Conservation (phyloP, 371 early-diverging fungal genomes). For the Mortierella sp. region DNA sequence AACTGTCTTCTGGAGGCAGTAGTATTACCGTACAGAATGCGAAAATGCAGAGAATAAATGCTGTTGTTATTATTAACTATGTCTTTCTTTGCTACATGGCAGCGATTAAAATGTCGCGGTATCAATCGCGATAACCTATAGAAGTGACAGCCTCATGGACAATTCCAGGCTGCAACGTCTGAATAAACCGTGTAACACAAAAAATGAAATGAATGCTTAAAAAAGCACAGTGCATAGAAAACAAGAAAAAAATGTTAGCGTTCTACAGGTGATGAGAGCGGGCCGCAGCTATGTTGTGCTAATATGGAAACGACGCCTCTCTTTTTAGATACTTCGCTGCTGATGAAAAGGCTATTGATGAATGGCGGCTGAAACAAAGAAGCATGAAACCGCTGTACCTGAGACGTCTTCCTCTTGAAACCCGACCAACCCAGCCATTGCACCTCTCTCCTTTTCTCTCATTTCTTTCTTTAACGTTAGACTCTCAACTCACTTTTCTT, state of each 20-base stretch:
- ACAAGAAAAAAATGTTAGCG: no score
- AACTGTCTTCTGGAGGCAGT: conserved; percentile 49
- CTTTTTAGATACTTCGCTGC: no score
- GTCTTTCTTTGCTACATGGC: background rate
- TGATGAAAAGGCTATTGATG: no score
- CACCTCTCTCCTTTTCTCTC: background rate
- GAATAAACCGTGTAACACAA: background rate
- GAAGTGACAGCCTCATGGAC: background rate
- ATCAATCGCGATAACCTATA: background rate
- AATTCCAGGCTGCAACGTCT: background rate
- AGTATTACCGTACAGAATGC: background rate
- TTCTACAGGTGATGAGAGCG: no score
- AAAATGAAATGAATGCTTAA: no score
- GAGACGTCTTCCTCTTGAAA: no score
- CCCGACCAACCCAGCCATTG: background rate
- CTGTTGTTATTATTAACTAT: background rate
- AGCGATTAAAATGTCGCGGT: background rate
- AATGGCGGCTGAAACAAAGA: no score
- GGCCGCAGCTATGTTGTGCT: no score
- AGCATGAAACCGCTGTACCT: no score
- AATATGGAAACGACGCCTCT: no score
- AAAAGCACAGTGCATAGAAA: no score
- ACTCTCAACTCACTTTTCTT: background rate
- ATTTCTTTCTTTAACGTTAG: background rate
- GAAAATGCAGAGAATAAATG: background rate